Evolutionary conservation across 2,329 filamentous ascomycete species (phyloP).

Genomic region (Myriosclerotinia curreyana): DNA sequence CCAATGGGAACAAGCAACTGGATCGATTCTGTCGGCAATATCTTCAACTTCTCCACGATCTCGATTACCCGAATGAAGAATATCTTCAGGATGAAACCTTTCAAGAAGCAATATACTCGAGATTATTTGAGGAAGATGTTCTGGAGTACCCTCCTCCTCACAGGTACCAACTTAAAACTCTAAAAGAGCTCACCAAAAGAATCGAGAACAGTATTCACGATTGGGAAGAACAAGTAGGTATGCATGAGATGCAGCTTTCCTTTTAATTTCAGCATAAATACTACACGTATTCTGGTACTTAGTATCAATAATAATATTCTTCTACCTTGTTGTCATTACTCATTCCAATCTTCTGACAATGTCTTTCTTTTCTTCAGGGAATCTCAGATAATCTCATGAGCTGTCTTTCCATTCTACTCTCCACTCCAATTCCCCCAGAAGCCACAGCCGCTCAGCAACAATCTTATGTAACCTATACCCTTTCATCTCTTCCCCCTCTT

Average conservation of each 20-base stretch:
- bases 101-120: slow-evolving; percentile 64
- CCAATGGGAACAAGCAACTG: slow-evolving; percentile 39
- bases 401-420: slow-evolving; percentile 62
- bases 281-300: neutral
- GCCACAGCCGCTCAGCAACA: slow-evolving; percentile 65
- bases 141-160: slow-evolving; percentile 59
- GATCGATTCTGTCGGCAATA: slow-evolving; percentile 69
- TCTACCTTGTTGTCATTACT: neutral
- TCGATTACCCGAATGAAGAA: slow-evolving; percentile 61
- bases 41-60: slow-evolving; percentile 65
- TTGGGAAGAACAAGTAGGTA: slow-evolving; percentile 82
- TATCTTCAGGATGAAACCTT: slow-evolving; percentile 58
- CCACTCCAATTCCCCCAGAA: slow-evolving; percentile 61
- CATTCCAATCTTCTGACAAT: slow-evolving; percentile 29
- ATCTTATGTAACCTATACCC: slow-evolving; percentile 68
- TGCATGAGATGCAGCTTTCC: slow-evolving; percentile 23
- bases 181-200: slow-evolving; percentile 68
- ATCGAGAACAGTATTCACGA: slow-evolving; percentile 75
- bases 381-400: slow-evolving; percentile 78
- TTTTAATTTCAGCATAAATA: slow-evolving; percentile 23
- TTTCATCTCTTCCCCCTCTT: slow-evolving; percentile 27
- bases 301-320: neutral
- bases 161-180: slow-evolving; percentile 65
- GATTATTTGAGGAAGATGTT: slow-evolving; percentile 61
- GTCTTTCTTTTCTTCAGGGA: slow-evolving; percentile 54